These are phyloP conservation scores for Paramecium primaurelia DNA, from an alignment of 73 alveolate species.

Conservation along the genomic window DNA sequence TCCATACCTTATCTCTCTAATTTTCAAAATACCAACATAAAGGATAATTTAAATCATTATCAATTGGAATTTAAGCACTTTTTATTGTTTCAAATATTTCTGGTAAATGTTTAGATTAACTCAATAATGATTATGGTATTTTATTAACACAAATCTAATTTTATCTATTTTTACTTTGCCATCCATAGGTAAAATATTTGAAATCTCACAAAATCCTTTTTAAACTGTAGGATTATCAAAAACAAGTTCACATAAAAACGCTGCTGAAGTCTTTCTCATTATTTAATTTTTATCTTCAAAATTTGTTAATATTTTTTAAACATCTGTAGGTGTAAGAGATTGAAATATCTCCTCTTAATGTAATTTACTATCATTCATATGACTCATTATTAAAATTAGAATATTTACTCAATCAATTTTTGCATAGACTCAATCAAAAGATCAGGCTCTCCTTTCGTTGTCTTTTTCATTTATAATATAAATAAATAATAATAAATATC, in stretches of 20 bases:
- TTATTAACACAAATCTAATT: constrained; percentile 57
- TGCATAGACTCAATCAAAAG: constrained; percentile 25
- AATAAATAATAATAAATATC: neutral
- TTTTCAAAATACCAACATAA: constrained; percentile 42
- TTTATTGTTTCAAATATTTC: constrained; percentile 52
- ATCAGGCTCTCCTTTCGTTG: neutral
- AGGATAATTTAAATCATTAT: constrained; percentile 30
- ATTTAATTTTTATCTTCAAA: constrained; percentile 44
- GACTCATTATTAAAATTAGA: neutral
- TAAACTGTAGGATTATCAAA: constrained; percentile 56
- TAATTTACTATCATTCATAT: constrained; percentile 57
- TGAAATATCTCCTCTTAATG: constrained; percentile 61
- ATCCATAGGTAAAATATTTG: constrained; percentile 57
- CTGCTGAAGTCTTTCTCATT: constrained; percentile 52
- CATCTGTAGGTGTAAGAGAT: constrained; percentile 45
- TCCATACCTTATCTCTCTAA: constrained; percentile 42
- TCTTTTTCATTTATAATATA: neutral
- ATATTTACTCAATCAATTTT: constrained; percentile 41
- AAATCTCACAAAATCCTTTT: constrained; percentile 52
- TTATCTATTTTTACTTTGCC: constrained; percentile 32
- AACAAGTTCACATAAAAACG: constrained; percentile 55
- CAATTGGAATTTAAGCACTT: constrained; percentile 48
- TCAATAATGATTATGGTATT: constrained; percentile 44
- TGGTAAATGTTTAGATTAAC: constrained; percentile 10
- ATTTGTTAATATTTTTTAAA: constrained; percentile 44